Evolutionary conservation across 2,329 filamentous ascomycete species (phyloP), one percentile per base, ranked within the genome.

Genomic region (Sphaerulina vaccinii): DNA sequence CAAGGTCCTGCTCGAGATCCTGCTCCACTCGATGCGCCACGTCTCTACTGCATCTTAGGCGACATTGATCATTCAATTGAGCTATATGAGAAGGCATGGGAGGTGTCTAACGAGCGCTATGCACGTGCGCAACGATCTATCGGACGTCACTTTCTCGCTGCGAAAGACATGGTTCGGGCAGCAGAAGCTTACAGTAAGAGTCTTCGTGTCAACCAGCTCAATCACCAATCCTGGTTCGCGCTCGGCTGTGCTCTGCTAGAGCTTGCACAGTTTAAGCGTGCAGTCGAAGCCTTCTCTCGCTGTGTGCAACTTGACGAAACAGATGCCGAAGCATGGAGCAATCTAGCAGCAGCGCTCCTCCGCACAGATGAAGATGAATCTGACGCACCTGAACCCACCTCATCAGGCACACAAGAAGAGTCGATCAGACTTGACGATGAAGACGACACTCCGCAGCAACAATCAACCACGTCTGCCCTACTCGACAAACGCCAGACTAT

Each of bases 241-340:
- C 77, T 97, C 3, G 93, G 93, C 6, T 96, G 95, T 66, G 89
- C 95, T 46, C 83, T 86, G 59, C 79, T 99, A 16, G 85, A 92
- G 44, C 77, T 95, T 0, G 82, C 83, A 8, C 78, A 85, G 33
- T 97, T 88, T 73, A 77, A 85, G 16, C 86, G 87, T 16, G 92
- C 93, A 0, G 85, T 88, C 1, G 85, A 92, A 59, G 86, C 90
- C 0, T 99, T 95, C 69, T 84, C 85, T 7, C 81, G 90, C 18
- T 86, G 87, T 7, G 91, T 99, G 9, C 84, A 88, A 60, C 79
- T 88, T 9, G 93, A 96, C 41, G 91, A 95, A 21, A 85, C 86
- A 46, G 91, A 96, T 65, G 92, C 91, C 0, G 84, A 95, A 65
- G 90, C 89, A 0, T 99, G 93, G 90, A 95, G 88, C 63, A 99